Evolutionary conservation across 2,329 filamentous ascomycete species (phyloP).

Genomic region (Trichocomaceae sp.): DNA sequence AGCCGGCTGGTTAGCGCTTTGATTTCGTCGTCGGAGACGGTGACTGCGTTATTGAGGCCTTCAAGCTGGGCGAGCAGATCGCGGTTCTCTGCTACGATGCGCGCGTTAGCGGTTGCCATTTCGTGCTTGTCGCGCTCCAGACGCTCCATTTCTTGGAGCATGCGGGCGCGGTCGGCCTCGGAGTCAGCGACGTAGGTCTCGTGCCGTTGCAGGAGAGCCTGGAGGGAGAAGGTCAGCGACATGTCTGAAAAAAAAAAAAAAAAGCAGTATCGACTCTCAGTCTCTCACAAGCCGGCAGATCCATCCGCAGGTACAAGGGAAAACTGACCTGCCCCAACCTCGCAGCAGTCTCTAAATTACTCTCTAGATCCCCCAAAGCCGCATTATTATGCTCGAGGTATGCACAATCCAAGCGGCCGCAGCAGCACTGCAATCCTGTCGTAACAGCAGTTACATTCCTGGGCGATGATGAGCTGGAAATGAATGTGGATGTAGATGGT

Average conservation of each 20-base stretch:
- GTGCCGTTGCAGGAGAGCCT: slow-evolving; percentile 88
- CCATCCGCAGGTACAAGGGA: not conserved
- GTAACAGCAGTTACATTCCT: not conserved
- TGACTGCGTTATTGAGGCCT: slow-evolving; percentile 67
- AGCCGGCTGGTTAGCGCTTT: slow-evolving; percentile 69
- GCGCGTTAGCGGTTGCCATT: slow-evolving; percentile 69
- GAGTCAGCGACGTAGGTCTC: slow-evolving; percentile 91
- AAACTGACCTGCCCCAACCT: slow-evolving; percentile 81
- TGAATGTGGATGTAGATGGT: not conserved
- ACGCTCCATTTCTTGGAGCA: slow-evolving; percentile 65
- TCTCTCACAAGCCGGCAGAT: too few species aligned
- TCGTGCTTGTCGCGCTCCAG: slow-evolving; percentile 67
- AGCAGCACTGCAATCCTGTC: slow-evolving; percentile 63
- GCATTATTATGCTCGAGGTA: slow-evolving; percentile 74
- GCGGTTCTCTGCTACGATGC: slow-evolving; percentile 76
- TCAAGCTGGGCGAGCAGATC: slow-evolving; percentile 78
- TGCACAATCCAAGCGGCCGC: slow-evolving; percentile 70
- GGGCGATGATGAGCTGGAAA: not conserved
- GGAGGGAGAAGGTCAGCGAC: slow-evolving; percentile 62
- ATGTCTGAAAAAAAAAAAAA: not conserved
- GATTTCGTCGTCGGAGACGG: slow-evolving; percentile 73
- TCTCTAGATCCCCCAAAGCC: slow-evolving; percentile 73
- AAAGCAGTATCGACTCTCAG: too few species aligned
- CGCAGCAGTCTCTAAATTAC: slow-evolving; percentile 79
- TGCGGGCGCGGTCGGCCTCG: slow-evolving; percentile 70